phyloP scores from a whole-genome alignment of 2,329 filamentous ascomycete species.

The Boeremia exigua region DNA sequence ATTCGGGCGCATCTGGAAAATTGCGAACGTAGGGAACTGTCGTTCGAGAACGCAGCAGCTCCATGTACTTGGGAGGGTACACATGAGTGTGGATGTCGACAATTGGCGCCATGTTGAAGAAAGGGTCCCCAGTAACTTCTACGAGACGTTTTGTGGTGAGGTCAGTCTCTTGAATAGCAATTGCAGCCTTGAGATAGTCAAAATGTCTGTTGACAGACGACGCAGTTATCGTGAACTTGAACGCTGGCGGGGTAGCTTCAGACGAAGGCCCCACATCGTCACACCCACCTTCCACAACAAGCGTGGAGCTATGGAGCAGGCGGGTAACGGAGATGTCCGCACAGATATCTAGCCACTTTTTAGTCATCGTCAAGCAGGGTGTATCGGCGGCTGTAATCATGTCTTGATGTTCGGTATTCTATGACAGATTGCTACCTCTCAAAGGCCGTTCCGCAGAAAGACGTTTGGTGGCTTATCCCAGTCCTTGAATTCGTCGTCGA shows the following conservation, averaged over 20 bases:
- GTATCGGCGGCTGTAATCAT: not conserved
- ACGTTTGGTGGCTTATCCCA: conserved; percentile 44
- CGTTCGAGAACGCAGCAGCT: conserved; percentile 61
- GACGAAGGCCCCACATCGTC: conserved; percentile 30
- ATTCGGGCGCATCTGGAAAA: conserved; percentile 60
- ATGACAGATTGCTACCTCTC: not conserved
- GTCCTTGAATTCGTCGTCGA: conserved; percentile 43
- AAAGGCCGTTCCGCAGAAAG: conserved; percentile 41
- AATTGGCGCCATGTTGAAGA: conserved; percentile 46
- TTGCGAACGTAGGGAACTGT: conserved; percentile 74
- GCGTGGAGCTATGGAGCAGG: conserved; percentile 24
- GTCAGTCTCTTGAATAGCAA: not conserved
- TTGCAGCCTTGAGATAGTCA: not conserved
- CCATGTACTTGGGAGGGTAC: conserved; percentile 66
- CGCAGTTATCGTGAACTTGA: conserved; percentile 18
- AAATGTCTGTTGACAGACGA: not conserved
- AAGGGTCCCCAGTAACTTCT: not conserved
- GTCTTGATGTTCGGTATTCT: not conserved
- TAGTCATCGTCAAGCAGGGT: conserved; percentile 1
- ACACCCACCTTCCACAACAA: conserved; percentile 42
- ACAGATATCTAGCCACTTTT: conserved; percentile 6
- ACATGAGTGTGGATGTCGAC: conserved; percentile 70
- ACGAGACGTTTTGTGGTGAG: not conserved
- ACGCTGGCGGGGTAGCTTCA: conserved; percentile 30
- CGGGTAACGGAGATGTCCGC: conserved; percentile 24